These are phyloP conservation scores for Flaveria linearis DNA, from an alignment of 129 eudicot genomes.

Conservation along the genomic window DNA sequence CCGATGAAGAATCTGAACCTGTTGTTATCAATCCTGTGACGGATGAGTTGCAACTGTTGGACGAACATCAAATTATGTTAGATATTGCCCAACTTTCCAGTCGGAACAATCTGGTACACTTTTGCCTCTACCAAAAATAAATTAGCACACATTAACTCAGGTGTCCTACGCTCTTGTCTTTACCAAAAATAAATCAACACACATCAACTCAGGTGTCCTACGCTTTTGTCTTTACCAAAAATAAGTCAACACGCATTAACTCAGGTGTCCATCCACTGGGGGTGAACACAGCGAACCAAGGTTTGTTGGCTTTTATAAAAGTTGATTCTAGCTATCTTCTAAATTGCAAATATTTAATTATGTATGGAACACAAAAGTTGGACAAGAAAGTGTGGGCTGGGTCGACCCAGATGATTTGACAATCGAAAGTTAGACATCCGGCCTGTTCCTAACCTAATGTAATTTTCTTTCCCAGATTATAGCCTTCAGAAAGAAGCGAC, in stretches of 20 bases:
- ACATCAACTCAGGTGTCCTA: slow-evolving; percentile 10
- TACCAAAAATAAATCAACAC: neutral
- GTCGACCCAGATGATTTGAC: neutral
- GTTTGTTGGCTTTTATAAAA: too few relatives aligned
- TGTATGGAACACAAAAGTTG: neutral
- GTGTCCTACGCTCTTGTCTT: slow-evolving; percentile 26
- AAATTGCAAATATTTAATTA: too few relatives aligned
- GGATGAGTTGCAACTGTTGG: slow-evolving; percentile 48
- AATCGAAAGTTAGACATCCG: neutral
- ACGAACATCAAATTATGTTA: slow-evolving; percentile 50
- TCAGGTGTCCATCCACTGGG: too few relatives aligned
- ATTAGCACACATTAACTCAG: too few relatives aligned
- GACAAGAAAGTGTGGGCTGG: neutral
- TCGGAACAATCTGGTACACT: slow-evolving; percentile 57
- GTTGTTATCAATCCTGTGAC: slow-evolving; percentile 44
- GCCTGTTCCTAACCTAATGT: neutral
- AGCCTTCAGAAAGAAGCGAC: neutral
- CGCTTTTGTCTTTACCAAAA: slow-evolving; percentile 3
- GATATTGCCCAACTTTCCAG: slow-evolving; percentile 45
- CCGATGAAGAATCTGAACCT: slow-evolving; percentile 30
- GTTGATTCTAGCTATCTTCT: too few relatives aligned
- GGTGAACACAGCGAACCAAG: too few relatives aligned
- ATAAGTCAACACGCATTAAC: neutral
- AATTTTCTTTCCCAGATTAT: slow-evolving; percentile 11
- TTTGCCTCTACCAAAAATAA: neutral